phyloP scores from a whole-genome alignment of 1,139 yeast species.

The Geotrichum siamense region DNA sequence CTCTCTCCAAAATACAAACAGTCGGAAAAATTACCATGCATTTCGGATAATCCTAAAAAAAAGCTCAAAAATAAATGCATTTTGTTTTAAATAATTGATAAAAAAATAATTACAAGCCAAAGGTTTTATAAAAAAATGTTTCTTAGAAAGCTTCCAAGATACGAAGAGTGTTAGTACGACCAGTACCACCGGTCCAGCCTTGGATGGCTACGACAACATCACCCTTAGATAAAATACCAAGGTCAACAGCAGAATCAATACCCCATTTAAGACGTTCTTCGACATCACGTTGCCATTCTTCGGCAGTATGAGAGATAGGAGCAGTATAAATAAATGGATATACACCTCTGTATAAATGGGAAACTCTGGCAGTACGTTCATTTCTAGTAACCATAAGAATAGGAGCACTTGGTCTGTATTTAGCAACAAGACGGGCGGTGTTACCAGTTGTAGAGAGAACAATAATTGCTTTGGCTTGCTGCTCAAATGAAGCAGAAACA shows the following conservation, averaged over 20 bases:
- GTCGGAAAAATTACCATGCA: too few relatives aligned
- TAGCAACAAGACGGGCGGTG: constrained; percentile 92
- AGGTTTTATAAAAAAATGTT: too few relatives aligned
- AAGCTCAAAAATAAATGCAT: neutral
- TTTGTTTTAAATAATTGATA: neutral
- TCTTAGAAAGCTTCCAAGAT: constrained; percentile 31
- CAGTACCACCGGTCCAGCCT: constrained; percentile 98
- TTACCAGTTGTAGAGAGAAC: constrained; percentile 92
- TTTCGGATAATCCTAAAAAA: too few relatives aligned
- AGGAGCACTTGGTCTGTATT: constrained; percentile 96
- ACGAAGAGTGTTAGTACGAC: constrained; percentile 98
- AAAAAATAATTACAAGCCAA: neutral
- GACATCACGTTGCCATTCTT: constrained; percentile 93
- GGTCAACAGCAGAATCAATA: constrained; percentile 78
- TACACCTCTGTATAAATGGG: constrained; percentile 97
- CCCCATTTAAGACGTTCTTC: constrained; percentile 94
- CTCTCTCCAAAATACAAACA: too few relatives aligned
- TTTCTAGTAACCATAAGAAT: constrained; percentile 97
- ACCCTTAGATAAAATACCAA: constrained; percentile 81
- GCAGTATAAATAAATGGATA: constrained; percentile 85
- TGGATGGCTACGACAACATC: constrained; percentile 91
- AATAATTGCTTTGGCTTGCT: constrained; percentile 92
- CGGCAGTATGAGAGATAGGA: constrained; percentile 47
- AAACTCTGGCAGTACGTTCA: constrained; percentile 84
- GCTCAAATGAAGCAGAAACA: constrained; percentile 93